A percentile compares a stretch with the other conserved stretches of the same genome.
Conservation (phyloP, 768 basidiomycete species). For the Flagelloscypha sp. region DNA sequence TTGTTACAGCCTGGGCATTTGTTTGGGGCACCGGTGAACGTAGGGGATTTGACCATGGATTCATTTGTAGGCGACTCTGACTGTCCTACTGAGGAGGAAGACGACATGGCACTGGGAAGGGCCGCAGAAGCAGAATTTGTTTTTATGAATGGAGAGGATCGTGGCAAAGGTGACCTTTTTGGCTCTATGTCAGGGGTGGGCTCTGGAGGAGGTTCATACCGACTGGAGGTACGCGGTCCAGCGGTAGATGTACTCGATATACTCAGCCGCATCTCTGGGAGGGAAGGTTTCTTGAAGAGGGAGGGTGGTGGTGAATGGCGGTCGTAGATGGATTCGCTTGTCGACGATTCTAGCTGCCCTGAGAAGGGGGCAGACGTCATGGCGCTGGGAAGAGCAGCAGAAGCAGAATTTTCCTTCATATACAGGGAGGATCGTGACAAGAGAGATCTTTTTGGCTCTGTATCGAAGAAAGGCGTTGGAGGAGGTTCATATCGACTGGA, state of each 20-base stretch:
- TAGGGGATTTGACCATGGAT: background rate
- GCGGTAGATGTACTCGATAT: conserved; percentile 5
- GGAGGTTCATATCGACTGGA: conserved; percentile 34
- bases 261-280: background rate
- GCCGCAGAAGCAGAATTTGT: conserved; percentile 36
- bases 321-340: background rate
- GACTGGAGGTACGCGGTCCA: conserved; percentile 24
- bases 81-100: no score
- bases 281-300: background rate
- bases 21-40: background rate
- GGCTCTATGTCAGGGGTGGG: conserved; percentile 29
- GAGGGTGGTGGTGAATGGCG: background rate
- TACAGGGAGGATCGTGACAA: conserved; percentile 35
- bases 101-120: no score
- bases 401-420: conserved; percentile 60
- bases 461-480: conserved; percentile 27
- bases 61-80: no score
- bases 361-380: no score
- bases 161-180: no score
- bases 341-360: no score
- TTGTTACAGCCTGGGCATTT: conserved; percentile 71
- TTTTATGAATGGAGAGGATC: conserved; percentile 48
- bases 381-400: no score
- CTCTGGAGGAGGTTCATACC: conserved; percentile 30
- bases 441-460: no score